Conservation (phyloP, 129 eudicot genomes). For the sunflower (Helianthus annuus) region HanXRQr2.0-SUNRISE NC_035445.2:128464921-128465420, state of each 20-base stretch:
- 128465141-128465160: background rate
- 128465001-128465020: no score
- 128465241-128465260: background rate
- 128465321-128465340: background rate
- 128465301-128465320: constrained; percentile 23
- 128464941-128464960: no score
- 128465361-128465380: background rate
- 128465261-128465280: constrained; percentile 11
- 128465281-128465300: constrained; percentile 10
- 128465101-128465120: background rate
- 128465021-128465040: no score
- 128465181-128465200: constrained; percentile 14
- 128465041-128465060: no score
- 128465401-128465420: background rate
- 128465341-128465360: background rate
- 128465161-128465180: constrained; percentile 27
- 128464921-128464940: no score
- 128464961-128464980: no score
- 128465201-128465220: constrained; percentile 14
- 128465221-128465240: background rate
- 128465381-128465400: background rate
- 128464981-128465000: no score
- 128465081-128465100: background rate
- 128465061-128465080: background rate
- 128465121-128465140: no score